Evolutionary conservation across 2,329 filamentous ascomycete genomes (phyloP), one percentile per base, ranked within the genome.

Genomic region (Ramichloridium luteum): DNA sequence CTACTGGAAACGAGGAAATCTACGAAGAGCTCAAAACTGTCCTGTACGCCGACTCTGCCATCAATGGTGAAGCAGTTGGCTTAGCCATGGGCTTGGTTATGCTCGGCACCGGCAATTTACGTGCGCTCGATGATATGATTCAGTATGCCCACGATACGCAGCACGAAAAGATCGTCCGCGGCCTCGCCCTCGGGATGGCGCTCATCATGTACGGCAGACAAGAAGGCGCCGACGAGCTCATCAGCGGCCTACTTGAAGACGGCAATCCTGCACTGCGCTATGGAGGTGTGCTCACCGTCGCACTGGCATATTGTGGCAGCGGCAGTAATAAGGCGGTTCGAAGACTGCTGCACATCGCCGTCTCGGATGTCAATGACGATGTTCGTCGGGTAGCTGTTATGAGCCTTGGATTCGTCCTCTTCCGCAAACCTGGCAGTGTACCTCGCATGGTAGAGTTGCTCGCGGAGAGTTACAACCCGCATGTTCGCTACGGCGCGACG

Each of bases 291-390:
- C 84, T 98, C 75, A 93, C 90, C n/a, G 83, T 98, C 36, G 90
- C 90, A 31, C 68, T 98, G 54, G 90, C 90, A 12, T 98, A 98
- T 64, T 94, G 88, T 54, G 90, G 90, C 36, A 94, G 83, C 25
- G 83, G 88, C 44, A 94, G 86, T 71, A 98, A 98, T 69, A 96
- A 96, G 68, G 90, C 92, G 14, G 90, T 98, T 30, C 80, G 92
- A 33, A 93, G 90, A 61, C 70, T 98, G 16, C 74, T 98, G 8
- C 90, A 98, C 55, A 82, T 90, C 38, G 90, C 90, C 35, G 92
- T 98, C 43, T 96, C 86, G 56, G 90, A 98, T 61, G 90, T 96
- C 43, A 96, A 86, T 50, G 90, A 98, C 48, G 90, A 98, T 56
- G 90, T 98, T 20, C 82, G 90, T 46, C 76, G 90, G 49, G 84